Evolutionary conservation across 2,329 filamentous ascomycete species (phyloP), one percentile per base, ranked within the genome.

Genomic region (Rhynchosporium agropyri): DNA sequence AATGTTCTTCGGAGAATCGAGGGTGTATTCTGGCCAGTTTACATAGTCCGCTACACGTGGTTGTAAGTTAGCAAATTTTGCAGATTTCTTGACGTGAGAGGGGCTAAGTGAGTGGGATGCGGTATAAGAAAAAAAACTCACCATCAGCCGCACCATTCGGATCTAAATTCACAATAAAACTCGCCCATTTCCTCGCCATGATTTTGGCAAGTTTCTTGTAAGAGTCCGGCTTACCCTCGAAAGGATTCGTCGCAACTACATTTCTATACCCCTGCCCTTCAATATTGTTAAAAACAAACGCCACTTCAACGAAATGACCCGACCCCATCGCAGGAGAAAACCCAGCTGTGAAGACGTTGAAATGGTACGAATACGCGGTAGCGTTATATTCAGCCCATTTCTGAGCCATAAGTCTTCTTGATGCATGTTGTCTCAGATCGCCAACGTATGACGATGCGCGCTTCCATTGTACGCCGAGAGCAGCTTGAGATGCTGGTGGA

Each of bases 341-440:
- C 9, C 82, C 80, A 3, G 78, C 77, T 0, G 80, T 74, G 15
- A 80, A 74, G 8, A 83, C 83, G 70, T 88, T 84, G 78, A 88
- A 89, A 53, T 83, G 80, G 75, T 87, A 89, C 69, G 80, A 81
- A 74, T 83, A 89, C 9, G 83, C 83, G 6, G 79, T 73, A 0
- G 83, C 70, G 9, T 78, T 78, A 29, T 77, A 71, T 3, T 77
- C 74, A 7, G 82, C 76, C 81, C 84, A 87, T 0, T 77, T 76
- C 67, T 83, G 76, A 65, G 80, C 82, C 4, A 82, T 80, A 28
- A 79, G 76, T 3, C 85, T 79, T 1, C 85, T 80, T 38, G 80
- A 79, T 4, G 82, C 85, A 63, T 85, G 83, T 74, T 87, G 83
- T 56, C 76, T 71, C 1, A 77, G 73, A 71, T 89, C 85, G 9